Evolutionary conservation across 2,329 filamentous ascomycete genomes (phyloP).

Genomic region (Ilyonectria sp.): DNA sequence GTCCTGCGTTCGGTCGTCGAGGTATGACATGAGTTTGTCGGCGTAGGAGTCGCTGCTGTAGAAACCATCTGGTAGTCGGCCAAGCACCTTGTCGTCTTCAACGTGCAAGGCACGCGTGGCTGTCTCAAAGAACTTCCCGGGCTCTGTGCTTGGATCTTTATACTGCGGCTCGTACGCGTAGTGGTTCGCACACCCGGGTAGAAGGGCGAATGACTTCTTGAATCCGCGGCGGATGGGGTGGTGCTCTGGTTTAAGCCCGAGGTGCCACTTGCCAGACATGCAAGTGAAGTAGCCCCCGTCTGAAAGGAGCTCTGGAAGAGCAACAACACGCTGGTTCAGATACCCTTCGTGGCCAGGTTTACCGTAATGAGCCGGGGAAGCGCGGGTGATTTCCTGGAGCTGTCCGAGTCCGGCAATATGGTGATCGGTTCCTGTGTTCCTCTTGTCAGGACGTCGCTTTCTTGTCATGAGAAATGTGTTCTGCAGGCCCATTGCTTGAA

Average conservation of each 20-base stretch:
- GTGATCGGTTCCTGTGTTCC: not conserved
- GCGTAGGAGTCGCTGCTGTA: too few species aligned
- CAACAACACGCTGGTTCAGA: not conserved
- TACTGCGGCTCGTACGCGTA: too few species aligned
- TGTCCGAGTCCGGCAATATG: not conserved
- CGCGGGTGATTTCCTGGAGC: not conserved
- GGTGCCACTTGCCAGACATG: conserved; percentile 28
- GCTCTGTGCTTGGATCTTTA: too few species aligned
- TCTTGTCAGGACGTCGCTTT: too few species aligned
- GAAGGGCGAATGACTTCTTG: not conserved
- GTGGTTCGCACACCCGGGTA: too few species aligned
- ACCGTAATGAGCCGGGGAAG: not conserved
- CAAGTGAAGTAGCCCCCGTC: conserved; percentile 8
- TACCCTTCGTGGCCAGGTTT: not conserved
- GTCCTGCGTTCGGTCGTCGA: too few species aligned
- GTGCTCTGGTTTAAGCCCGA: conserved; percentile 7
- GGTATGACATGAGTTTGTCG: too few species aligned
- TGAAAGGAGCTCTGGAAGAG: not conserved
- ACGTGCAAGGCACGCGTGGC: too few species aligned
- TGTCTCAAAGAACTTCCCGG: too few species aligned
- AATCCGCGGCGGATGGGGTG: not conserved
- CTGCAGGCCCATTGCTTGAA: too few species aligned
- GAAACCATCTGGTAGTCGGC: too few species aligned
- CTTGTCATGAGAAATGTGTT: conserved; percentile 18
- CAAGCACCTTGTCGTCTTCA: too few species aligned